Evolutionary conservation across 2,329 filamentous ascomycete genomes (phyloP).

Genomic region (Fusarium sp.): DNA sequence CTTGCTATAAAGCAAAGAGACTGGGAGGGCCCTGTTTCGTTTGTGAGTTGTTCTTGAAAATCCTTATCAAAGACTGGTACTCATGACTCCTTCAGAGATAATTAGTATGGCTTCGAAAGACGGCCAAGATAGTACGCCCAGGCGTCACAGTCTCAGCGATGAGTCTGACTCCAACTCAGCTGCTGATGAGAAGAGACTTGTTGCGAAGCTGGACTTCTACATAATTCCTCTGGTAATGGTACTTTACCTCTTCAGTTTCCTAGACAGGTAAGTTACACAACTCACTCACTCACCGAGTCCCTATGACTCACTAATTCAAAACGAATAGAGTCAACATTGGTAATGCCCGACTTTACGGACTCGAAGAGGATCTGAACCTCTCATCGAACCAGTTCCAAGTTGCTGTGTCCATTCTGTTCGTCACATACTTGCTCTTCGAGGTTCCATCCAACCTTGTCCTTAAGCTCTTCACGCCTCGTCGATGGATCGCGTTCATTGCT

Average conservation of each 20-base stretch:
- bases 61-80: neutral
- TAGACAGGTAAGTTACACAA: conserved; percentile 68
- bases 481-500: conserved; percentile 74
- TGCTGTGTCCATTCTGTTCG: conserved; percentile 73
- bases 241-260: conserved; percentile 79
- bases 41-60: conserved; percentile 6
- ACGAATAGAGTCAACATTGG: conserved; percentile 73
- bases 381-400: conserved; percentile 74
- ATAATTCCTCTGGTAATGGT: conserved; percentile 75
- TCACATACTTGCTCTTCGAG: conserved; percentile 71
- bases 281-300: neutral
- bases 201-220: conserved; percentile 72
- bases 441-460: conserved; percentile 73
- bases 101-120: conserved; percentile 20
- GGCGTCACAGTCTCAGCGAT: conserved; percentile 30
- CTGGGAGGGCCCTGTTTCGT: neutral
- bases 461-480: conserved; percentile 69
- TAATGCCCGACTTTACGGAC: conserved; percentile 73
- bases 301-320: conserved; percentile 26
- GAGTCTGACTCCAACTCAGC: conserved; percentile 28
- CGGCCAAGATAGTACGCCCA: conserved; percentile 21
- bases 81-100: neutral
- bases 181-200: conserved; percentile 62
- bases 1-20: neutral
- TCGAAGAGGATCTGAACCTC: conserved; percentile 72